Base-by-base conservation (phyloP, 306 rosid genomes). In the Inga oerstediana region DNA sequence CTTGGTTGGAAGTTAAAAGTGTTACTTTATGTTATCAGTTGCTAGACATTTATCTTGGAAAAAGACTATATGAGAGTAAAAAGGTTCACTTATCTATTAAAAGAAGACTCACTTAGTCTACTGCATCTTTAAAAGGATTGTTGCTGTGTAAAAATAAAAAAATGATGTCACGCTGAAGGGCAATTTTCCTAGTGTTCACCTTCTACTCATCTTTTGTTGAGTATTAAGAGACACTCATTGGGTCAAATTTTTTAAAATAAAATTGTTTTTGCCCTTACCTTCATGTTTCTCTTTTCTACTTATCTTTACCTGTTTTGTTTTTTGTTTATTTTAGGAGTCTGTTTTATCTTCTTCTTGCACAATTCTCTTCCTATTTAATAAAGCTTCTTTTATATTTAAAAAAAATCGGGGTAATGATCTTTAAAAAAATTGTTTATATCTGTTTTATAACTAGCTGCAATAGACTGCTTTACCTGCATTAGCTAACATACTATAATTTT, bases 1-100 rank as follows among this genome's bases (percentile, higher is more conserved):
- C 91, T 86, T 87, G 90, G 80, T 82, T 68, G 84, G 43, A 81
- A 79, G 86, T 90, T 82, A 61, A 5, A 82, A 80, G 49, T 87
- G 61, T 49, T 86, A 72, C 82, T 82, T 78, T 46, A 81, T 86
- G 80, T 49, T 61, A 80, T 66, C 61, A 79, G 41, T 45, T 81
- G 70, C 81, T 58, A 35, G 49, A 62, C 13, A 64, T 54, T 74
- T 51, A 16, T 61, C 51, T 73, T 74, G 73, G 75, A 79, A 72
- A 76, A 76, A 39, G 58, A 56, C 20, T 34, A 79, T 54, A n/a
- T 13, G 44, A 35, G 12, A 22, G 41, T 11, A 20, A 37, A 41
- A 30, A 1, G 4, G 56, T 82, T 61, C 65, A 27, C 69, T 75
- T 43, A 22, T 54, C 35, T 54, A 16, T 71, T 13, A n/a, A 74